These are phyloP conservation scores for Cercospora sp. DNA, from an alignment of 2,329 filamentous ascomycete genomes.

Conservation along the genomic window DNA sequence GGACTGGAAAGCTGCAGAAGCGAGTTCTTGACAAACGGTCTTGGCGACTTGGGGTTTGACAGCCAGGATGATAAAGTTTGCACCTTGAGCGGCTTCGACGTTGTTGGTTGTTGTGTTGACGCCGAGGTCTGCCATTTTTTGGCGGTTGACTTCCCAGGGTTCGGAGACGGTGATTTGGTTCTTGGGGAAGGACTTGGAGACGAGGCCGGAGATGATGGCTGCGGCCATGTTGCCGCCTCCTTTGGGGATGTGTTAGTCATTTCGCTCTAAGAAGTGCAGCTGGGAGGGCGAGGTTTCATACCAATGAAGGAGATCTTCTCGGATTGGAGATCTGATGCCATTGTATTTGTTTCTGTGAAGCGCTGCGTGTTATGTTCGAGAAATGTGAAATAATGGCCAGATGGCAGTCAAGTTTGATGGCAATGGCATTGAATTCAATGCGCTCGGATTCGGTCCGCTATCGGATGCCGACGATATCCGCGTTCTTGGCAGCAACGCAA, in stretches of 20 bases:
- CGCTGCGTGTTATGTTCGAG: neutral
- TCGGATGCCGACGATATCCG: constrained; percentile 11
- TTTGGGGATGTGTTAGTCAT: constrained; percentile 11
- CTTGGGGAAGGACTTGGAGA: constrained; percentile 28
- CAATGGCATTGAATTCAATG: constrained; percentile 6
- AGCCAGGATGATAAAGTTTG: constrained; percentile 33
- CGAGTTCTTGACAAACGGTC: constrained; percentile 32
- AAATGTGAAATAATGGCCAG: neutral
- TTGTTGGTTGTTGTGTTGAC: constrained; percentile 32
- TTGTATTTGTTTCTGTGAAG: neutral
- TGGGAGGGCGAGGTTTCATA: neutral
- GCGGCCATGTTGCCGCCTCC: constrained; percentile 36
- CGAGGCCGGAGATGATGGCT: constrained; percentile 33
- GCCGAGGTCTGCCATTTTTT: constrained; percentile 33
- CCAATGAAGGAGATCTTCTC: constrained; percentile 33
- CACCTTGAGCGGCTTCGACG: constrained; percentile 27
- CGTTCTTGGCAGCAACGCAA: neutral
- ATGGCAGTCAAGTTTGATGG: constrained; percentile 9
- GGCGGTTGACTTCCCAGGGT: constrained; percentile 34
- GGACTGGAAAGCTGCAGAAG: constrained; percentile 22
- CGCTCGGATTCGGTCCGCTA: constrained; percentile 1
- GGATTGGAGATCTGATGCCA: constrained; percentile 22
- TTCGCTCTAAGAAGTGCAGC: too few relatives aligned
- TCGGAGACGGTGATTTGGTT: constrained; percentile 33
- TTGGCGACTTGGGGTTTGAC: constrained; percentile 35